Evolutionary conservation across 2,329 filamentous ascomycete genomes (phyloP).

Genomic region (Calonectria hongkongensis): DNA sequence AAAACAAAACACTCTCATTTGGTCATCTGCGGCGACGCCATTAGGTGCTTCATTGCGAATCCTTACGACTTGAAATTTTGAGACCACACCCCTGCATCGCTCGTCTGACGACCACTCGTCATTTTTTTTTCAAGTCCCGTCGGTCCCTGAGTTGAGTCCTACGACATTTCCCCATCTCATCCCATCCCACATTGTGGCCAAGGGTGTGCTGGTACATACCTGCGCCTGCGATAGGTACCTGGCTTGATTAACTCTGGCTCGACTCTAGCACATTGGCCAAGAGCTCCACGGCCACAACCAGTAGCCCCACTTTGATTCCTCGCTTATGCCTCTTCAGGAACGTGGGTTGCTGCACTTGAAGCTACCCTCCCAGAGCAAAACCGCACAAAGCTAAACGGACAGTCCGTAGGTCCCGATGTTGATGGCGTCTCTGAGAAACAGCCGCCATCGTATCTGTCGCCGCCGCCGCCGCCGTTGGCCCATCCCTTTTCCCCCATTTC

Average conservation of each 20-base stretch:
- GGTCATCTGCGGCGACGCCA: slow-evolving; percentile 15
- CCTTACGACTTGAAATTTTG: slow-evolving; percentile 19
- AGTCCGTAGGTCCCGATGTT: slow-evolving; percentile 26
- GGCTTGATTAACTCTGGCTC: slow-evolving; percentile 36
- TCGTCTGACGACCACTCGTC: slow-evolving; percentile 36
- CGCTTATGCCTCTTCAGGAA: slow-evolving; percentile 54
- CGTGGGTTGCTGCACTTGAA: slow-evolving; percentile 46
- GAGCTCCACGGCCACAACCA: slow-evolving; percentile 35
- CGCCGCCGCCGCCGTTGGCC: slow-evolving; percentile 2
- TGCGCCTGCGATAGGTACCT: slow-evolving; percentile 37
- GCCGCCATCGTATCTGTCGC: slow-evolving; percentile 15
- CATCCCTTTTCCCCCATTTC: not conserved
- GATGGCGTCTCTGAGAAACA: slow-evolving; percentile 16
- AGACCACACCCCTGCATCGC: slow-evolving; percentile 34
- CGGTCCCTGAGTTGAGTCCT: slow-evolving; percentile 35
- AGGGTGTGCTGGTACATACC: slow-evolving; percentile 40
- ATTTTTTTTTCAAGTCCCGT: slow-evolving; percentile 24
- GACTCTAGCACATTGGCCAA: slow-evolving; percentile 37
- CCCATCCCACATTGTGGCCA: slow-evolving; percentile 37
- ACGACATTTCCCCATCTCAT: slow-evolving; percentile 31
- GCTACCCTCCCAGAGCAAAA: slow-evolving; percentile 31
- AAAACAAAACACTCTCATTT: slow-evolving; percentile 16
- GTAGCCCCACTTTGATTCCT: slow-evolving; percentile 50
- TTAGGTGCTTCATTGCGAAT: slow-evolving; percentile 26
- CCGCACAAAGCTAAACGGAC: slow-evolving; percentile 38